Evolutionary conservation across 2,329 filamentous ascomycete species (phyloP).

Genomic region (Coniochaeta hoffmannii): DNA sequence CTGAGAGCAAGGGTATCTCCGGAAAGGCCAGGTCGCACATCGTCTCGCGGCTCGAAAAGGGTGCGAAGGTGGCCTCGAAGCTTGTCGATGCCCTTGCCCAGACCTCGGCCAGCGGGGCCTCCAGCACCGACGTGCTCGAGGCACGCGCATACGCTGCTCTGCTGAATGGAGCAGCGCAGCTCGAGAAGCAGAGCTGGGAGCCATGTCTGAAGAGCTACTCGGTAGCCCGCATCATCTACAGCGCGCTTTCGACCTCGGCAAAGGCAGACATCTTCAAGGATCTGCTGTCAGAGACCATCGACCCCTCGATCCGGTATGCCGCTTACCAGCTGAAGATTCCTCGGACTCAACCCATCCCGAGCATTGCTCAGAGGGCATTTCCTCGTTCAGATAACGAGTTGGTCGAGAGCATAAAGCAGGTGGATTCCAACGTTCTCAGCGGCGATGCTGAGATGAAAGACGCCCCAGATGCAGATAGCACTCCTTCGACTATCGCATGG

Average conservation of each 20-base stretch:
- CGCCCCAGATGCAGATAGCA: conserved; percentile 20
- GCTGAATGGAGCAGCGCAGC: conserved; percentile 67
- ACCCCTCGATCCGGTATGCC: conserved; percentile 89
- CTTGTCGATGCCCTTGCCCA: conserved; percentile 62
- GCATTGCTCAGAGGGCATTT: conserved; percentile 74
- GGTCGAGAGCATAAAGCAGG: conserved; percentile 57
- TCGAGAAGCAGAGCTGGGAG: conserved; percentile 87
- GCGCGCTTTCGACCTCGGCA: conserved; percentile 55
- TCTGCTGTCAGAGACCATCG: conserved; percentile 74
- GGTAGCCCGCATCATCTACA: conserved; percentile 74
- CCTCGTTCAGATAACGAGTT: conserved; percentile 56
- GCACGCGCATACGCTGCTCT: conserved; percentile 76
- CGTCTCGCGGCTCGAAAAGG: conserved; percentile 78
- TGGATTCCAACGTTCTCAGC: conserved; percentile 64
- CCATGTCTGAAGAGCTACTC: conserved; percentile 69
- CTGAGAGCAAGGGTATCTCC: conserved; percentile 71
- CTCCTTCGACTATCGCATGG: conserved; percentile 76
- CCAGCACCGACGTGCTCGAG: conserved; percentile 68
- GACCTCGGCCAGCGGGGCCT: conserved; percentile 55
- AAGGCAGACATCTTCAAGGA: conserved; percentile 80
- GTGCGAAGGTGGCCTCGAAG: conserved; percentile 59
- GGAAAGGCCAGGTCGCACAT: conserved; percentile 82
- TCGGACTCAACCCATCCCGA: conserved; percentile 72
- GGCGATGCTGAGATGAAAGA: conserved; percentile 33
- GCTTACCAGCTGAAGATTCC: conserved; percentile 88